Evolutionary conservation across 441 rosid genomes (phyloP).

Genomic region (Eutrema salsugineum): DNA sequence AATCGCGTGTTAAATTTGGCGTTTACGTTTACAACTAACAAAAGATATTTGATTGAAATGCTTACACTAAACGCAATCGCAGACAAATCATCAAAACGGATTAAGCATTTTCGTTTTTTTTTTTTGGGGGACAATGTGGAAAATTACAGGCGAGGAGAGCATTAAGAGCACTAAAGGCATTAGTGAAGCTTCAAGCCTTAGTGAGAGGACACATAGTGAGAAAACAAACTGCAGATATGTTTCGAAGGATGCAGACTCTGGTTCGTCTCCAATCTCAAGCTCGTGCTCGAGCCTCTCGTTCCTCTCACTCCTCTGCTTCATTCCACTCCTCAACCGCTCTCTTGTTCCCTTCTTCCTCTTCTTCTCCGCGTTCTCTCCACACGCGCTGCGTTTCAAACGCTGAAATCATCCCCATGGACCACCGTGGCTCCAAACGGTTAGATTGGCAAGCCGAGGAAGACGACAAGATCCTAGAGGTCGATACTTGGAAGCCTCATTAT

Average conservation of each 20-base stretch:
- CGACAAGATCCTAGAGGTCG: slow-evolving; percentile 30
- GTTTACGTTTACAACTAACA: too few relatives aligned
- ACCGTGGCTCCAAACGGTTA: slow-evolving; percentile 57
- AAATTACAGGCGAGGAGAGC: slow-evolving; percentile 58
- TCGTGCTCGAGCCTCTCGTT: slow-evolving; percentile 47
- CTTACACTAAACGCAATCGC: not conserved
- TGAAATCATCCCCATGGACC: slow-evolving; percentile 29
- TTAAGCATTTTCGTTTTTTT: not conserved
- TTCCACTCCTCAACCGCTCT: slow-evolving; percentile 22
- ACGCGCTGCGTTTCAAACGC: slow-evolving; percentile 26
- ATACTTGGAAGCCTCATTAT: slow-evolving; percentile 36
- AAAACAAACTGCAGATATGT: slow-evolving; percentile 63
- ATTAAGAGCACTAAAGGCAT: slow-evolving; percentile 60
- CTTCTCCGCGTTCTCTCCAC: slow-evolving; percentile 27
- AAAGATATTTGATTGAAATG: too few relatives aligned
- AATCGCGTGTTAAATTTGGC: too few relatives aligned
- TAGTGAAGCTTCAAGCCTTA: slow-evolving; percentile 71
- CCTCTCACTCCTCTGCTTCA: slow-evolving; percentile 38
- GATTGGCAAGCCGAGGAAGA: slow-evolving; percentile 35
- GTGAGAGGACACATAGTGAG: slow-evolving; percentile 71
- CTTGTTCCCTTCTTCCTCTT: slow-evolving; percentile 12
- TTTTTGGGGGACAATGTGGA: slow-evolving; percentile 3
- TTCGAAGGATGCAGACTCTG: slow-evolving; percentile 65
- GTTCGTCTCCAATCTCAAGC: slow-evolving; percentile 60
- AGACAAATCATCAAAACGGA: not conserved